Evolutionary conservation across 768 basidiomycete genomes (phyloP), one percentile per base, ranked within the genome.

Genomic region (Lentinula aciculospora): DNA sequence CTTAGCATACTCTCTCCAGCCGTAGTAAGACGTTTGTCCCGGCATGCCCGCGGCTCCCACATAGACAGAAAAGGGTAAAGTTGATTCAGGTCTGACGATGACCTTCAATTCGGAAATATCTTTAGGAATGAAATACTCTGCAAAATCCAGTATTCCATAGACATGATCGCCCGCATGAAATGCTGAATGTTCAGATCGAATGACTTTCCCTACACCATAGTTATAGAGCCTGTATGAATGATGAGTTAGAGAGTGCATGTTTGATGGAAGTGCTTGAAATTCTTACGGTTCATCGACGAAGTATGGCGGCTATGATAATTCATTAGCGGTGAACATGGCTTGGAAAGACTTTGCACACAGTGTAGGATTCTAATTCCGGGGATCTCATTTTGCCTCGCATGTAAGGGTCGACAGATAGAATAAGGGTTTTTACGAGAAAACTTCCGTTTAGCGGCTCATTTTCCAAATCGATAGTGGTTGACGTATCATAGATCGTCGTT

Each of bases 331-430:
- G 10, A 7, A n/a, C 34, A 19, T 6, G 19, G n/a, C 4, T 29
- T n/a, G n/a, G 5, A 8, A 31, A 12, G 32, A 54, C 37, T 25
- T 42, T 12, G 53, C 56, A 21, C 31, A 57, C 59, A 29, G 56
- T 58, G 48, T 67, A 68, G 32, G 56, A 56, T 47, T 61, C 56
- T 47, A 59, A 46, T 12, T 39, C 47, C 7, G 58, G 56, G 4
- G 53, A 60, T 19, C 67, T 57, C 74, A 75, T 74, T 50, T 60
- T 61, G 28, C 62, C 60, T 19, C 68, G 42, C 56, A 73, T 3
- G 56, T 71, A 72, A 2, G 74, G 74, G 47, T 76, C 77, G 37
- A 75, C 60, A 29, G 69, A 69, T 25, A 78, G 46, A 4, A 64
- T 63, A 12, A 76, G 64, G 1, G 66, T 68, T 63, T 75, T 77